Percentiles rank a stretch among this genome's conserved stretches.
phyloP scores from a whole-genome alignment of 2,329 filamentous ascomycete species.

The Arthrocladium fulminans region DNA sequence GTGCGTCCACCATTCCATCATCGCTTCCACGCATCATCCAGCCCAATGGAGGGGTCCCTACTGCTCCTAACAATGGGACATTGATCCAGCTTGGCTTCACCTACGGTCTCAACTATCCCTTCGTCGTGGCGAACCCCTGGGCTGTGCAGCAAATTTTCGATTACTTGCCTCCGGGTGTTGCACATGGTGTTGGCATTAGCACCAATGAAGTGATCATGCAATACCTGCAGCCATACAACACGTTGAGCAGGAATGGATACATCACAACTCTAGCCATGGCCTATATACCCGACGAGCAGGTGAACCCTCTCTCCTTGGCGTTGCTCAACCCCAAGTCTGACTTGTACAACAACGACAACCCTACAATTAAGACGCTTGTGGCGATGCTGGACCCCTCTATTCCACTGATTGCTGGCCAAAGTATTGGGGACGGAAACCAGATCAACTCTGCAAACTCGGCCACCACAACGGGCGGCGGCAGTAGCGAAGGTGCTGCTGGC shows the following conservation, averaged over 20 bases:
- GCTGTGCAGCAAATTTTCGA: constrained; percentile 79
- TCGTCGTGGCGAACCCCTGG: constrained; percentile 61
- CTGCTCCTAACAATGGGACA: constrained; percentile 54
- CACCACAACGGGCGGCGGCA: constrained; percentile 29
- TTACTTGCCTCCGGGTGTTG: constrained; percentile 63
- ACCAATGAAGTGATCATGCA: constrained; percentile 24
- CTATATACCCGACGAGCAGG: constrained; percentile 63
- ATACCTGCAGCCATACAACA: constrained; percentile 32
- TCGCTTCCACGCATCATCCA: constrained; percentile 66
- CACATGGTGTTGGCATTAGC: constrained; percentile 49
- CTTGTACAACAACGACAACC: constrained; percentile 62
- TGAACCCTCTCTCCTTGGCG: constrained; percentile 59
- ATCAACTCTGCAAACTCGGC: constrained; percentile 24
- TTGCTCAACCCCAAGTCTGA: constrained; percentile 62
- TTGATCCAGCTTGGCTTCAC: constrained; percentile 79
- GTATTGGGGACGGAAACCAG: constrained; percentile 33
- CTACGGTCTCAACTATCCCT: constrained; percentile 71
- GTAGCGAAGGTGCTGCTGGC: constrained; percentile 39
- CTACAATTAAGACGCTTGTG: constrained; percentile 64
- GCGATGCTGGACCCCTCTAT: constrained; percentile 76
- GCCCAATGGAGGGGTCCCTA: constrained; percentile 52
- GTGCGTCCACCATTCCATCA: constrained; percentile 49
- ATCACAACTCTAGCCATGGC: constrained; percentile 72
- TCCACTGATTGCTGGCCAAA: constrained; percentile 50
- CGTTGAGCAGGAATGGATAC: constrained; percentile 56